Evolutionary conservation across 2,329 filamentous ascomycete species (phyloP).

Genomic region (Pseudogymnoascus sp.): DNA sequence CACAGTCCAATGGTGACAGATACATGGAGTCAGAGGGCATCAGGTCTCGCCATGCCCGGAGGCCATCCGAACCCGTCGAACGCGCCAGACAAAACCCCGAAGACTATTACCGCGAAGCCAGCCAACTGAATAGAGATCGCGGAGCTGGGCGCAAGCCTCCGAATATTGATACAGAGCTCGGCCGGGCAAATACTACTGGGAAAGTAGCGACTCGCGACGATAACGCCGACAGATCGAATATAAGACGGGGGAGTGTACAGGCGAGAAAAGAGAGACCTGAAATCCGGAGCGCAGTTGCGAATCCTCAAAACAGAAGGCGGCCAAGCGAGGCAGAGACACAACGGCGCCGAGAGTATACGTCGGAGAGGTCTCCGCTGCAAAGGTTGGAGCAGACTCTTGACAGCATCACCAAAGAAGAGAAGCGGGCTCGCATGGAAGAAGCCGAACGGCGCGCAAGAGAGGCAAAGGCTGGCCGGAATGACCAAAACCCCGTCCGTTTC

Average conservation of each 20-base stretch:
- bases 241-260: conserved; percentile 15
- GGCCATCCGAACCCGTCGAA: conserved; percentile 24
- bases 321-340: conserved; percentile 29
- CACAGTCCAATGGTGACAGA: conserved; percentile 34
- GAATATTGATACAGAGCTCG: background rate
- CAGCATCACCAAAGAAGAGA: conserved; percentile 93
- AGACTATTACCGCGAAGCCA: conserved; percentile 12
- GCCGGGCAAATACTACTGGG: background rate
- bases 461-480: conserved; percentile 24
- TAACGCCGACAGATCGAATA: conserved; percentile 5
- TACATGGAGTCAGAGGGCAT: background rate
- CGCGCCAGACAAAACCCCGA: conserved; percentile 13
- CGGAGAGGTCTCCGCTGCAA: conserved; percentile 83
- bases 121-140: background rate
- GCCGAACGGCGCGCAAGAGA: conserved; percentile 69
- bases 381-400: conserved; percentile 84
- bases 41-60: conserved; percentile 25
- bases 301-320: conserved; percentile 28
- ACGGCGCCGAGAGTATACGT: conserved; percentile 55
- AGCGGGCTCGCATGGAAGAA: conserved; percentile 74
- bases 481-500: conserved; percentile 27
- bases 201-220: conserved; percentile 15
- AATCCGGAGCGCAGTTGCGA: conserved; percentile 16
- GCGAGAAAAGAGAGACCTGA: conserved; percentile 17
- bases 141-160: background rate